A percentile compares a stretch with the other conserved stretches of the same genome.
Evolutionary conservation across 2,329 filamentous ascomycete species (phyloP).

Genomic region (Alternaria angustiovoidea): DNA sequence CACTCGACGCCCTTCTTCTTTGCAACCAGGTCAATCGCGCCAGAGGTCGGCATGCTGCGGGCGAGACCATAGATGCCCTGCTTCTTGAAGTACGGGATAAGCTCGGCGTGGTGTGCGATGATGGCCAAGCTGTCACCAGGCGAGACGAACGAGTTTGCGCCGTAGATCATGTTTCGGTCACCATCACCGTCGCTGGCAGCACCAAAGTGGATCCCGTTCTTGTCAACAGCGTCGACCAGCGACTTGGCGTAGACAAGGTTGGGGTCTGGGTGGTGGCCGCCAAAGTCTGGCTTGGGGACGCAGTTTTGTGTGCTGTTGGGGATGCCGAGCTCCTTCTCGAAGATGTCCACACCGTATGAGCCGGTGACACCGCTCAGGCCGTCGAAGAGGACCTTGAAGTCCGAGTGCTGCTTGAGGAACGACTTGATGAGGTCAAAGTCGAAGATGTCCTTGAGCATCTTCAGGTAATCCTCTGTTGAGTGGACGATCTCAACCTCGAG

Average conservation of each 20-base stretch:
- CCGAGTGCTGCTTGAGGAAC: constrained; percentile 84
- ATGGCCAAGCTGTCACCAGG: constrained; percentile 97
- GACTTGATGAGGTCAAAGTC: constrained; percentile 95
- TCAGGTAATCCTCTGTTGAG: constrained; percentile 88
- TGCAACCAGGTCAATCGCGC: constrained; percentile 93
- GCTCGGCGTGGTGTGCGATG: constrained; percentile 93
- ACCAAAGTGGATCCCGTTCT: constrained; percentile 90
- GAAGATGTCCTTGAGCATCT: constrained; percentile 98
- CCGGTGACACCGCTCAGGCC: constrained; percentile 94
- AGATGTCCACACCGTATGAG: constrained; percentile 93
- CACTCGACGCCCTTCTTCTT: constrained; percentile 89
- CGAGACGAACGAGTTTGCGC: constrained; percentile 93
- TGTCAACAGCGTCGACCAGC: constrained; percentile 91
- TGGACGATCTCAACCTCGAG: constrained; percentile 96
- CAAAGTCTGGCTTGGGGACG: constrained; percentile 90
- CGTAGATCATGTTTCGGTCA: constrained; percentile 99
- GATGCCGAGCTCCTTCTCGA: constrained; percentile 90
- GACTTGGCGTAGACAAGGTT: constrained; percentile 97
- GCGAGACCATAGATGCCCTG: constrained; percentile 95
- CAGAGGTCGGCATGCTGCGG: constrained; percentile 96
- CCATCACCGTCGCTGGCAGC: constrained; percentile 96
- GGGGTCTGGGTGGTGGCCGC: constrained; percentile 95
- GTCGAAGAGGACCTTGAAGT: constrained; percentile 98
- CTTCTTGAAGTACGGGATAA: constrained; percentile 98
- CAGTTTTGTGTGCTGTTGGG: constrained; percentile 89